Base-by-base conservation (phyloP, 2,329 filamentous ascomycete species). In the Aspergillus ochraceus region DNA sequence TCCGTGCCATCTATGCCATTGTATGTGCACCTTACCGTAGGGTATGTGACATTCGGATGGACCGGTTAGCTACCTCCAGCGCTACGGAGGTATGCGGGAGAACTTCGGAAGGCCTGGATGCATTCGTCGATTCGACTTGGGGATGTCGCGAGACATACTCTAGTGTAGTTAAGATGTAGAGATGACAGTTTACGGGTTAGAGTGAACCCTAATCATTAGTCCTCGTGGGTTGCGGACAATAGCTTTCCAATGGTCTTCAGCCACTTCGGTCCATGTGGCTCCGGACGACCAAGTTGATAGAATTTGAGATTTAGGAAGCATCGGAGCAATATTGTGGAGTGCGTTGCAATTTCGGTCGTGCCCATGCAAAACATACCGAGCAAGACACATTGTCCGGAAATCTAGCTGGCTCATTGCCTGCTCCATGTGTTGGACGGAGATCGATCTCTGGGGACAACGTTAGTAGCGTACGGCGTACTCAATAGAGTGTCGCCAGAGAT, bases 91-190 rank as follows among this genome's bases (percentile, higher is more conserved):
- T n/a, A n/a, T 6, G 17, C 36, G 36, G 36, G 17, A 42, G 36
- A 42, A 42, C 36, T n/a, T 42, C 36, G 36, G 36, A n/a, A 42
- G 17, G 6, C 17, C 36, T 42, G 36, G 36, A n/a, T 42, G 36
- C 36, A 42, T 29, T 62, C n/a, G 52, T 50, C 39, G 58, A 55
- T 55, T 60, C 14, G 4, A n/a, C 17, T 17, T n/a, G 6, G 17
- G 17, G 4, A 42, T n/a, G n/a, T 8, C 36, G 17, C 17, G 17
- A 42, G 14, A n/a, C 11, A 12, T 36, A 32, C 12, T 32, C 10
- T 6, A 10, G 10, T 10, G 10, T 32, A 12, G 9, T 14, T 39
- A 8, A n/a, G 6, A n/a, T n/a, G 36, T n/a, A 42, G 36, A 14
- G 12, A 36, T 36, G 12, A 14, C 6, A 12, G 11, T 36, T 14